Evolutionary conservation across 2,329 filamentous ascomycete species (phyloP).

Genomic region (Ceratocystis lukuohia): DNA sequence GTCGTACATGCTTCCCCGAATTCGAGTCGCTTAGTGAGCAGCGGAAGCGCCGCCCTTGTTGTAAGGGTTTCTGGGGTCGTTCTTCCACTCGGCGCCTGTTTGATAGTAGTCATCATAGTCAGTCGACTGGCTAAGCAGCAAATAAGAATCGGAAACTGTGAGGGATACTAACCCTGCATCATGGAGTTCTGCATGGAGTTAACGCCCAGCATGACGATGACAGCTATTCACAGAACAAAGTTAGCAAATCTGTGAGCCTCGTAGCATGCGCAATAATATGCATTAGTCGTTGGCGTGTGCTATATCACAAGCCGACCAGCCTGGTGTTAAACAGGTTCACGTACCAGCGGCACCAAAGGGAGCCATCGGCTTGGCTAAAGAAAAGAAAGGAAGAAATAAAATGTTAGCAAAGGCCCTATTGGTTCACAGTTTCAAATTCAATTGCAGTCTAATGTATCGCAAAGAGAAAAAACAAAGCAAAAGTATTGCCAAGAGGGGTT

Average conservation of each 20-base stretch:
- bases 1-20: background rate
- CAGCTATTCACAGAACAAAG: conserved; percentile 39
- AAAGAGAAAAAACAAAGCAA: background rate
- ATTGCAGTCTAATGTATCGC: background rate
- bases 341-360: conserved; percentile 93
- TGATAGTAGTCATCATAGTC: background rate
- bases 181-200: conserved; percentile 69
- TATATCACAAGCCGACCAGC: too few relatives aligned
- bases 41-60: conserved; percentile 30
- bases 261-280: conserved; percentile 1
- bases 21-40: conserved; percentile 31
- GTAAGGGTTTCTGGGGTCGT: conserved; percentile 81
- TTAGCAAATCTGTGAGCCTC: conserved; percentile 11
- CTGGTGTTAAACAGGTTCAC: conserved; percentile 4
- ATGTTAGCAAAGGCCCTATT: conserved; percentile 23
- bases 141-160: background rate
- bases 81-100: conserved; percentile 85
- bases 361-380: conserved; percentile 71
- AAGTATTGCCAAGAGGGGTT: background rate
- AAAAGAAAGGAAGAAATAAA: conserved; percentile 17
- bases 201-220: conserved; percentile 81
- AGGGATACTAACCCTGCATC: conserved; percentile 52
- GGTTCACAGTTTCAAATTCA: conserved; percentile 19
- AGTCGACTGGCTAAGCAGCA: background rate
- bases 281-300: too few relatives aligned